Evolutionary conservation across 1,284 basidiomycete genomes (phyloP), one percentile per base, ranked within the genome.

Genomic region (Rhodotorula sp.): DNA sequence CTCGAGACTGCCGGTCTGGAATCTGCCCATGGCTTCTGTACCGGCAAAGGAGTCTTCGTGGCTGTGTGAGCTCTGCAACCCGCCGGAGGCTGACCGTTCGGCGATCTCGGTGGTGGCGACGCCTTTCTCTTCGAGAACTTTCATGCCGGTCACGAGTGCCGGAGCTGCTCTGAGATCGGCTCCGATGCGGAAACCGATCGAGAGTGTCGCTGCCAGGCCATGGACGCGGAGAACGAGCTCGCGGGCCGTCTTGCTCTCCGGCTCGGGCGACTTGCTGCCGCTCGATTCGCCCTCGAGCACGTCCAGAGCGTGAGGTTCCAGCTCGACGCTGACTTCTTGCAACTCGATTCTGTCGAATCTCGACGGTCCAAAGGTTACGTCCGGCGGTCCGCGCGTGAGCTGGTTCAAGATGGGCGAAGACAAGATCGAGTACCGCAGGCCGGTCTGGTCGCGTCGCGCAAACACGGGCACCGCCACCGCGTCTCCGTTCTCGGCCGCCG

Each of bases 361-460:
- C 12, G 48, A 43, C 16, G 56, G 21, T 2, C 56, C 56, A 15
- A 68, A 43, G 3, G 47, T 31, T n/a, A 62, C 61, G n/a, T 47
- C 47, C 2, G 67, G 67, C 23, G 67, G 67, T 18, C 67, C 67
- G 56, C 61, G 62, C n/a, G 67, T 68, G 61, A 68, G 18, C 43
- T 68, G 67, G 43, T 68, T 68, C 20, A 68, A 15, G 12, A 68
- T 31, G 0, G 67, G 67, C 18, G 61, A 63, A 7, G 67, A 68
- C 6, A 68, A 57, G 48, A 68, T 18, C 6, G 47, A 21, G 56
- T 58, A 39, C 12, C 67, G 67, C 7, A 68, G 61, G n/a, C 67
- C 67, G 31, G 56, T 64, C 26, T 46, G 52, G 62, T 64, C n/a
- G 8, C 34, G 21, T 5, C 64, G 56, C 20, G 64, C n/a, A 21